A percentile compares a stretch with the other conserved stretches of the same genome.
Evolutionary conservation across 768 basidiomycete genomes (phyloP).

Genomic region (Boletus tomentosulus): DNA sequence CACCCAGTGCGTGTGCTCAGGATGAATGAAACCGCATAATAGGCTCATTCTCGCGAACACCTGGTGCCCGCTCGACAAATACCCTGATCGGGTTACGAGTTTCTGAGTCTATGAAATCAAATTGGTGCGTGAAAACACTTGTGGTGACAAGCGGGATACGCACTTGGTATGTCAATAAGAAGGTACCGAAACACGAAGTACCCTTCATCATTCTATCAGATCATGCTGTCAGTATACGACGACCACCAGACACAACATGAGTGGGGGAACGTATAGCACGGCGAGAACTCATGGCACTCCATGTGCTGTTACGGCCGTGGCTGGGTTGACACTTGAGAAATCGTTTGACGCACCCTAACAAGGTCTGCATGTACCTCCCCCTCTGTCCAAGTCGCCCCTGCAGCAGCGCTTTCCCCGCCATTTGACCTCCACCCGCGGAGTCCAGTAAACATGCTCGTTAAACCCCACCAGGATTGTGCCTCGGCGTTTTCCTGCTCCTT

Average conservation of each 20-base stretch:
- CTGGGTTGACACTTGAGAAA: conserved; percentile 2
- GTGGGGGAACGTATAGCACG: conserved; percentile 1
- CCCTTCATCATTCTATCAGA: conserved; percentile 62
- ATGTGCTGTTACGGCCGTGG: not conserved
- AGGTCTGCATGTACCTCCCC: conserved; percentile 82
- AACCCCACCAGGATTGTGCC: conserved; percentile 43
- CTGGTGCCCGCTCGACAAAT: conserved; percentile 63
- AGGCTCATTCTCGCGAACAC: conserved; percentile 66
- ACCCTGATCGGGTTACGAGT: conserved; percentile 58
- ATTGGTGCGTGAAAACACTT: conserved; percentile 5
- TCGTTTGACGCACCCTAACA: conserved; percentile 50
- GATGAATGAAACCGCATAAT: conserved; percentile 62
- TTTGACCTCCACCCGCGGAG: conserved; percentile 42
- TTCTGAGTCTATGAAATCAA: conserved; percentile 49
- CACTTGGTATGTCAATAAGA: conserved; percentile 76
- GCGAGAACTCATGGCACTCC: not conserved
- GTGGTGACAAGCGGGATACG: conserved; percentile 31
- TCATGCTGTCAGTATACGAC: conserved; percentile 9
- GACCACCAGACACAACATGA: conserved; percentile 3
- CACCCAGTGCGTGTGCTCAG: conserved; percentile 12
- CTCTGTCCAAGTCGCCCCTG: conserved; percentile 54
- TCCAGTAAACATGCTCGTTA: conserved; percentile 68
- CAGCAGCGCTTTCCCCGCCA: conserved; percentile 29
- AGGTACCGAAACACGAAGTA: conserved; percentile 77
- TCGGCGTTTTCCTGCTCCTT: conserved; percentile 29